These are phyloP conservation scores for Blastobotrys malaysiensis DNA, from an alignment of 1,139 yeast species.

Conservation along the genomic window DNA sequence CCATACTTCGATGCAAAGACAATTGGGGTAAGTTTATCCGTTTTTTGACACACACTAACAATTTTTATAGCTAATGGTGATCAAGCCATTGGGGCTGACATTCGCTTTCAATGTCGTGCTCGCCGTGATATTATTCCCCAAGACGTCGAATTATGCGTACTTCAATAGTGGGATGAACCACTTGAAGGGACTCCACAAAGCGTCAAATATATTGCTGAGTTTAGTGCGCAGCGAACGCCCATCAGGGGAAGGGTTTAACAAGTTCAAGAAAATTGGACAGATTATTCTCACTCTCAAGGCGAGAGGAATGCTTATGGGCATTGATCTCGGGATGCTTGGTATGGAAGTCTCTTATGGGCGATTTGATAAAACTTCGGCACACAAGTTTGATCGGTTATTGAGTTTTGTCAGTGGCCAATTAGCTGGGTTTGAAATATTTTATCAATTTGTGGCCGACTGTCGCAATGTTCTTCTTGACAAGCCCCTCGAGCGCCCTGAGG, in stretches of 20 bases:
- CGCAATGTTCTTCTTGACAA: not conserved
- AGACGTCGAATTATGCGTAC: slow-evolving; percentile 24
- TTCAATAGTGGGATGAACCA: slow-evolving; percentile 17
- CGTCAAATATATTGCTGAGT: slow-evolving; percentile 16
- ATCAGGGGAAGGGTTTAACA: slow-evolving; percentile 13
- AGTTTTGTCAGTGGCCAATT: slow-evolving; percentile 1
- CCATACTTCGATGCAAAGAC: slow-evolving; percentile 26
- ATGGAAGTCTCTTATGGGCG: slow-evolving; percentile 8
- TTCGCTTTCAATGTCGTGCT: slow-evolving; percentile 21
- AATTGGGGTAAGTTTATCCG: slow-evolving; percentile 19
- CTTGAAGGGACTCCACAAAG: slow-evolving; percentile 12
- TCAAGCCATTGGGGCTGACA: slow-evolving; percentile 26
- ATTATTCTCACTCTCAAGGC: slow-evolving; percentile 1
- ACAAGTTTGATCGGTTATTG: not conserved
- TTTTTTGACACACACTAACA: slow-evolving; percentile 1
- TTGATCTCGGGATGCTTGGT: slow-evolving; percentile 2
- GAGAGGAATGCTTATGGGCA: slow-evolving; percentile 1
- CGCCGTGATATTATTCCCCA: slow-evolving; percentile 25
- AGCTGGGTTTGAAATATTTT: slow-evolving; percentile 8
- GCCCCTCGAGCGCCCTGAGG: not conserved
- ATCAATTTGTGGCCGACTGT: slow-evolving; percentile 5
- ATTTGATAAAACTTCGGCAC: slow-evolving; percentile 2
- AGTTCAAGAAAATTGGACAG: slow-evolving; percentile 4
- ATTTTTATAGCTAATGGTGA: slow-evolving; percentile 9
- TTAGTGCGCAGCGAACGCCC: slow-evolving; percentile 17